Evolutionary conservation across 2,329 filamentous ascomycete species (phyloP), one percentile per base, ranked within the genome.

Genomic region (Monosporascus sp.): DNA sequence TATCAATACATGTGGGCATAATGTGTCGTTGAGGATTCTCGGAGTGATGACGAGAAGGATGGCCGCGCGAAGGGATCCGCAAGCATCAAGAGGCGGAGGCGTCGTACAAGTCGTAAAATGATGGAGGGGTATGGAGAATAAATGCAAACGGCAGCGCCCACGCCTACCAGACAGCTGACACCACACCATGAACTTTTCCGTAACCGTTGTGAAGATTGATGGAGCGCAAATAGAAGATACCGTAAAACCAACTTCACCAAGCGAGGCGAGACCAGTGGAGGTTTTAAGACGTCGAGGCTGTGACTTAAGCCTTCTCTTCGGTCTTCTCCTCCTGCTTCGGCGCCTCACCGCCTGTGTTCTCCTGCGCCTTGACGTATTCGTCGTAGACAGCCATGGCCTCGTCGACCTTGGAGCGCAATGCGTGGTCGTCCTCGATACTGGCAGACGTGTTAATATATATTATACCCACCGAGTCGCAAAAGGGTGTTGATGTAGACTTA

Each of bases 331-430:
- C 79, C 67, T 83, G 78, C 68, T 76, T 74, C 48, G 65, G 62
- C 48, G 55, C 57, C 48, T 72, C 73, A 37, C 58, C 69, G 38
- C 68, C 69, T 2, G 62, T 57, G 25, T 50, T 60, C 50, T 69
- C 68, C 71, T 94, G 90, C 68, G 83, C 84, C 85, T 97, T 97
- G 77, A 97, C 87, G 74, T 99, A 99, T 75, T 99, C 94, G 69
- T 99, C 91, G 72, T 97, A 99, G 65, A 99, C 94, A 63, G 84
- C 89, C 70, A 99, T 88, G 62, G 94, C 94, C 79, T 99, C 94
- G 56, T 96, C 90, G 55, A 99, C 94, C 87, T 99, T 99, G 72
- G 86, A 84, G 71, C 90, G 89, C 55, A 99, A 87, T 70, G 92
- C 89, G 64, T 78, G 76, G 47, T 97, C 91, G 68, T 97, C 91